Conservation (phyloP, 2,329 filamentous ascomycete genomes). For the Exserohilum turcica region DNA sequence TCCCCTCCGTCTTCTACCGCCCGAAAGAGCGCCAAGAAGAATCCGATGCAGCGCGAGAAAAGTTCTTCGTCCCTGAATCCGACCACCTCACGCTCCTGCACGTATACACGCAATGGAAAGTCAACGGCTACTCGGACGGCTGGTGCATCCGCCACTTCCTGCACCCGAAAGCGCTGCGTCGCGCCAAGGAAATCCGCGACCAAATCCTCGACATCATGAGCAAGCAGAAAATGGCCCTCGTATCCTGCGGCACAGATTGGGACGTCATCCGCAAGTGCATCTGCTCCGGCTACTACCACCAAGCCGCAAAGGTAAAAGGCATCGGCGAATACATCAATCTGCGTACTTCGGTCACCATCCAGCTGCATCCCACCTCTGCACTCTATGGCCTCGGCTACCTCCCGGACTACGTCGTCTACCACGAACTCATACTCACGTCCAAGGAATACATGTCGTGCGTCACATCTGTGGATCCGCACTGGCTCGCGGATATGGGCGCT, state of each 20-base stretch:
- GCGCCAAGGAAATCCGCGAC: conserved; percentile 91
- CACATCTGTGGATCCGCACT: conserved; percentile 93
- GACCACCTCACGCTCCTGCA: conserved; percentile 95
- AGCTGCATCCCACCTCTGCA: conserved; percentile 91
- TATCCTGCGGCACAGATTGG: conserved; percentile 94
- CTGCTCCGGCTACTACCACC: conserved; percentile 97
- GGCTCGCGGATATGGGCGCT: conserved; percentile 93
- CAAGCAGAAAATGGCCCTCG: conserved; percentile 85
- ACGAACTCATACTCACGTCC: conserved; percentile 93
- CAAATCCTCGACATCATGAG: conserved; percentile 94
- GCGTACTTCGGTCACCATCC: conserved; percentile 89
- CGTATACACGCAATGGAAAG: conserved; percentile 93
- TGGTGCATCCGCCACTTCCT: conserved; percentile 96
- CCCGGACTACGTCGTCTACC: conserved; percentile 96
- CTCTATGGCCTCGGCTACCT: conserved; percentile 92
- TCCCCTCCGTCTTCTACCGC: conserved; percentile 94
- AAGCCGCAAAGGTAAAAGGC: conserved; percentile 93
- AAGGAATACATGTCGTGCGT: conserved; percentile 99
- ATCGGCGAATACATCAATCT: conserved; percentile 98
- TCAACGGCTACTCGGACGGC: conserved; percentile 84
- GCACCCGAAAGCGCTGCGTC: conserved; percentile 89
- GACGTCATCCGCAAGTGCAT: conserved; percentile 95
- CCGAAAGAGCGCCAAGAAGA: conserved; percentile 97
- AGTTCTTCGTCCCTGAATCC: conserved; percentile 97
- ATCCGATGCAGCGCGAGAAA: conserved; percentile 91